Evolutionary conservation across 1,284 basidiomycete genomes (phyloP).

Genomic region (Moesziomyces antarcticus): DNA sequence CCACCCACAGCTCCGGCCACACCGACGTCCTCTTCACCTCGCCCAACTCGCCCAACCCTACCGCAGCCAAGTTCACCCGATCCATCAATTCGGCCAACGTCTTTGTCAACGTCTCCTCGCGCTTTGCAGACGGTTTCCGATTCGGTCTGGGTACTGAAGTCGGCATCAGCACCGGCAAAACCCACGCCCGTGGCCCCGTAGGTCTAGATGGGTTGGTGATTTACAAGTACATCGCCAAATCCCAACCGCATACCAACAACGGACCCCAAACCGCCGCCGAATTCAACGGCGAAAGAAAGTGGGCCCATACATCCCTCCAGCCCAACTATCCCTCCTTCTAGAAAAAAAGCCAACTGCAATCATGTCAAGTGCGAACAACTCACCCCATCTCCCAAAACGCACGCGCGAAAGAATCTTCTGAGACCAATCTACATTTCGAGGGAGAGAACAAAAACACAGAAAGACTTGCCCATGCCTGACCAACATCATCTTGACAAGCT

Average conservation of each 20-base stretch:
- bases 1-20: conserved; percentile 91
- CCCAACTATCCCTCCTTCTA: conserved; percentile 26
- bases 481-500: no score
- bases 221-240: conserved; percentile 61
- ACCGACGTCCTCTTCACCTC: conserved; percentile 84
- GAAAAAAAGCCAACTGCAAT: not conserved
- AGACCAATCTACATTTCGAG: not conserved
- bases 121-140: conserved; percentile 96
- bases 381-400: not conserved
- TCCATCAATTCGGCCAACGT: conserved; percentile 92
- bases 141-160: conserved; percentile 99
- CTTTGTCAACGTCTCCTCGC: conserved; percentile 92
- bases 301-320: conserved; percentile 24
- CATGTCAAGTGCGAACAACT: no score
- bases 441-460: not conserved
- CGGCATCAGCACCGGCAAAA: conserved; percentile 94
- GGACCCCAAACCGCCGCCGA: conserved; percentile 36
- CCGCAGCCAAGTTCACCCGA: conserved; percentile 80
- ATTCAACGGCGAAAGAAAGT: conserved; percentile 20
- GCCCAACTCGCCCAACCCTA: conserved; percentile 27
- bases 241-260: not conserved
- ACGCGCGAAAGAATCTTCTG: not conserved
- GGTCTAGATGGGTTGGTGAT: conserved; percentile 81
- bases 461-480: no score
- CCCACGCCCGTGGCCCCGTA: conserved; percentile 95